These are phyloP conservation scores for Stachybotrys echinatus DNA, from an alignment of 2,329 filamentous ascomycete species.

Conservation along the genomic window DNA sequence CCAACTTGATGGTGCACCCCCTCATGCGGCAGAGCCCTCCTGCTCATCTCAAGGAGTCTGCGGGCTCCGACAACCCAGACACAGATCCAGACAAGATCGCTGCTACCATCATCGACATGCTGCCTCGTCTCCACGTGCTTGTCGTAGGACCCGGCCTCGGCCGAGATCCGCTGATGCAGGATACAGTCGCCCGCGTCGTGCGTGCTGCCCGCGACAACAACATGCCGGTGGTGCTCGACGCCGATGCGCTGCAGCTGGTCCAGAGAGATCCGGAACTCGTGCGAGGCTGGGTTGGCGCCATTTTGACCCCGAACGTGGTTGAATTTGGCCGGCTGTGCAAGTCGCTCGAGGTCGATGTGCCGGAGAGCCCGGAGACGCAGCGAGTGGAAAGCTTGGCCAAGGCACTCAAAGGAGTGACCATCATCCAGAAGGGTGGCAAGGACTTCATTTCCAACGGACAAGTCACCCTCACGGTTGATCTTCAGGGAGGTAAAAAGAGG, in stretches of 20 bases:
- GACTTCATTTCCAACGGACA: slow-evolving; percentile 82
- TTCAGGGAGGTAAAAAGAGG: slow-evolving; percentile 79
- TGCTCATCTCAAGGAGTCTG: slow-evolving; percentile 28
- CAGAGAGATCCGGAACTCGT: slow-evolving; percentile 72
- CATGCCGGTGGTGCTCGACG: slow-evolving; percentile 84
- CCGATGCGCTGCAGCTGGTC: slow-evolving; percentile 78
- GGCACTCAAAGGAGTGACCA: slow-evolving; percentile 79
- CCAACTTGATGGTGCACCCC: slow-evolving; percentile 97
- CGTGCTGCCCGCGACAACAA: slow-evolving; percentile 65
- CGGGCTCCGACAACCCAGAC: slow-evolving; percentile 31
- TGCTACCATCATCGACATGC: slow-evolving; percentile 67
- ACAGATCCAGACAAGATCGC: slow-evolving; percentile 57
- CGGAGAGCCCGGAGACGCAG: slow-evolving; percentile 29
- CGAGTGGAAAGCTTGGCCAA: slow-evolving; percentile 63
- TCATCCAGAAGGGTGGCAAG: slow-evolving; percentile 80
- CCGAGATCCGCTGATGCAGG: slow-evolving; percentile 84
- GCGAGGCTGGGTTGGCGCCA: slow-evolving; percentile 73
- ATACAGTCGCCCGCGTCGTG: slow-evolving; percentile 75
- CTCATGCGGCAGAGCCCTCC: slow-evolving; percentile 75
- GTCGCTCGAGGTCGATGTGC: slow-evolving; percentile 61
- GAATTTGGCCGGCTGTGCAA: slow-evolving; percentile 84
- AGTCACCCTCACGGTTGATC: slow-evolving; percentile 69
- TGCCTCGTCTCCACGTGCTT: slow-evolving; percentile 82
- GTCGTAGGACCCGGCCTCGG: slow-evolving; percentile 92
- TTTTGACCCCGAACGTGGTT: slow-evolving; percentile 91